Percentiles rank a stretch among this genome's conserved stretches.
phyloP scores from a whole-genome alignment of 2,329 filamentous ascomycete genomes.

The Cladosporium sp. region DNA sequence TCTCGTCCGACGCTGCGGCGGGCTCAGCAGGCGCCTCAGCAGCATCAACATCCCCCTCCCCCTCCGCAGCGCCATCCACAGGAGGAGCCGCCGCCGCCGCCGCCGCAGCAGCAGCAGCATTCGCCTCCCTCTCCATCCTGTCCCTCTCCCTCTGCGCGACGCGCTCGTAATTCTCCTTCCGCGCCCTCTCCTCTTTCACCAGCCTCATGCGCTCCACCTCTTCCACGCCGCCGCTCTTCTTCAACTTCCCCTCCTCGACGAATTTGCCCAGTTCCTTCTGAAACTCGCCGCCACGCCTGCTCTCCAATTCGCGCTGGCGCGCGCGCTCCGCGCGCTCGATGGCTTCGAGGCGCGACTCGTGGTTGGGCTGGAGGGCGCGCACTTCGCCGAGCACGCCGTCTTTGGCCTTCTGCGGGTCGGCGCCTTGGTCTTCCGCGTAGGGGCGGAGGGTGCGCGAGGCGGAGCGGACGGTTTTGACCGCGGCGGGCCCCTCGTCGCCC shows the following conservation, averaged over 20 bases:
- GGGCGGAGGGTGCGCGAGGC: slow-evolving; percentile 30
- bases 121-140: slow-evolving; percentile 42
- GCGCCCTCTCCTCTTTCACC: slow-evolving; percentile 80
- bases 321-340: slow-evolving; percentile 96
- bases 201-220: slow-evolving; percentile 83
- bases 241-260: slow-evolving; percentile 84
- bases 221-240: slow-evolving; percentile 93
- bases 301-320: slow-evolving; percentile 78
- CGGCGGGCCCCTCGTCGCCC: slow-evolving; percentile 13
- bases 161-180: slow-evolving; percentile 66
- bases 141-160: slow-evolving; percentile 44
- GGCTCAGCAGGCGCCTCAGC: slow-evolving; percentile 29
- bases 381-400: slow-evolving; percentile 92
- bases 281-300: slow-evolving; percentile 68
- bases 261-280: slow-evolving; percentile 82
- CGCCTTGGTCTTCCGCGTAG: slow-evolving; percentile 39
- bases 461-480: slow-evolving; percentile 32
- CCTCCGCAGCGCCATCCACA: slow-evolving; percentile 13
- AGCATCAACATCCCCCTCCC: slow-evolving; percentile 25
- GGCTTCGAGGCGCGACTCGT: slow-evolving; percentile 86
- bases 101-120: slow-evolving; percentile 30
- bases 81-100: slow-evolving; percentile 19
- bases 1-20: slow-evolving; percentile 11
- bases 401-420: slow-evolving; percentile 78
- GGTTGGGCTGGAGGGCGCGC: slow-evolving; percentile 87